Evolutionary conservation across 2,329 filamentous ascomycete genomes (phyloP), one percentile per base, ranked within the genome.

Genomic region (Hymenoscyphus salicellus): DNA sequence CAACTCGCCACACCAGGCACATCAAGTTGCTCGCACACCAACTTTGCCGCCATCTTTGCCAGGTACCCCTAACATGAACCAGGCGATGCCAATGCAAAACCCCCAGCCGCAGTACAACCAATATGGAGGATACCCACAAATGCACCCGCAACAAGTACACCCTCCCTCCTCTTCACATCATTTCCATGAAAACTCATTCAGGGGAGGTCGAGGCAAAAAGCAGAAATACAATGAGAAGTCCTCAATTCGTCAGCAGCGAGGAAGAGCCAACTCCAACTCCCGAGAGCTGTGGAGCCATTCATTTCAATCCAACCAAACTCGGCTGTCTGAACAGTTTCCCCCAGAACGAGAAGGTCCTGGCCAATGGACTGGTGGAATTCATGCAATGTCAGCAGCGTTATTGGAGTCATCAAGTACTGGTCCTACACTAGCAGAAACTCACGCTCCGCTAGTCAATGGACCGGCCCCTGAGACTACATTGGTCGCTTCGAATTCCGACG

Each of bases 11-110:
- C 88, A 88, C 79, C 90, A 88, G 49, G 89, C 88, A 43, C 86
- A 89, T 72, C 84, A 88, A 69, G 78, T 81, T 62, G 83, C 84
- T 74, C 79, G 83, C 68, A 89, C 89, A 80, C 85, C 90, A 67
- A 87, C 88, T 36, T 80, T 90, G 63, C 79, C 86, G 32, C 84
- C 84, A 63, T 86, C 87, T 41, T 83, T 89, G 72, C 88, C 89
- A 64, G 84, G 84, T 68, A 90, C 89, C 33, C 88, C 91, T 67
- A 86, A 89, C 79, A 88, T 88, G 87, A 84, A 81, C 63, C 80
- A 83, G 52, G 84, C 84, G 59, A 88, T 92, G 77, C 84, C 90
- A 58, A 90, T 91, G 78, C 83, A 83, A 77, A 69, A 65, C 43
- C 70, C 67, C 11, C 74, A 73, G 43, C 46, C 46, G 14, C 69